Conservation (phyloP, 2,329 filamentous ascomycete species). For the Sporothrix dimorphospora region DNA sequence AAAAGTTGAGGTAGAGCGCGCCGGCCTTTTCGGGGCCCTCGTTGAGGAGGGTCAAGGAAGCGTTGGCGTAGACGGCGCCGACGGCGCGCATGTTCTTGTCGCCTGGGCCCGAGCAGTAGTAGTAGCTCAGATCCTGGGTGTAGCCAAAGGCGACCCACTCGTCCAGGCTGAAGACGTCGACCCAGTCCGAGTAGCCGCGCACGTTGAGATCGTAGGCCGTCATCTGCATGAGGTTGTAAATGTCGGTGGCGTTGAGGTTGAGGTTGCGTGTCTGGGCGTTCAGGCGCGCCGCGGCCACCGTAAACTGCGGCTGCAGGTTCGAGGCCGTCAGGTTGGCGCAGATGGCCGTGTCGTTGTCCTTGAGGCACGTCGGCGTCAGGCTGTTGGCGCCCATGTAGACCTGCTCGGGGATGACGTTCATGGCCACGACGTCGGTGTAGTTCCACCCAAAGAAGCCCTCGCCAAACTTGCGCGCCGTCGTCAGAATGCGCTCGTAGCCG, state of each 20-base stretch:
- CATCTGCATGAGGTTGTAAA: constrained; percentile 33
- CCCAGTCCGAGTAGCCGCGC: constrained; percentile 59
- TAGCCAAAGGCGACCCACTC: constrained; percentile 69
- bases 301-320: constrained; percentile 29
- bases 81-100: constrained; percentile 32
- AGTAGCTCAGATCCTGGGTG: constrained; percentile 68
- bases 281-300: constrained; percentile 24
- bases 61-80: constrained; percentile 32
- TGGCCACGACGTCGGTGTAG: constrained; percentile 58
- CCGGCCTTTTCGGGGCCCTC: constrained; percentile 25
- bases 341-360: constrained; percentile 47
- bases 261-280: constrained; percentile 25
- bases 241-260: constrained; percentile 26
- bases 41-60: constrained; percentile 28
- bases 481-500: constrained; percentile 64
- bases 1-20: constrained; percentile 29
- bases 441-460: constrained; percentile 63
- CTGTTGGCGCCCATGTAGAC: constrained; percentile 47
- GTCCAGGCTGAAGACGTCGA: constrained; percentile 61
- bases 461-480: constrained; percentile 64
- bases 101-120: constrained; percentile 65
- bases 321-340: constrained; percentile 27
- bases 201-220: constrained; percentile 32
- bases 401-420: constrained; percentile 47
- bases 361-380: constrained; percentile 59